These are phyloP conservation scores for Cystobasidium pallidum DNA, from an alignment of 1,284 basidiomycete genomes.

Conservation along the genomic window DNA sequence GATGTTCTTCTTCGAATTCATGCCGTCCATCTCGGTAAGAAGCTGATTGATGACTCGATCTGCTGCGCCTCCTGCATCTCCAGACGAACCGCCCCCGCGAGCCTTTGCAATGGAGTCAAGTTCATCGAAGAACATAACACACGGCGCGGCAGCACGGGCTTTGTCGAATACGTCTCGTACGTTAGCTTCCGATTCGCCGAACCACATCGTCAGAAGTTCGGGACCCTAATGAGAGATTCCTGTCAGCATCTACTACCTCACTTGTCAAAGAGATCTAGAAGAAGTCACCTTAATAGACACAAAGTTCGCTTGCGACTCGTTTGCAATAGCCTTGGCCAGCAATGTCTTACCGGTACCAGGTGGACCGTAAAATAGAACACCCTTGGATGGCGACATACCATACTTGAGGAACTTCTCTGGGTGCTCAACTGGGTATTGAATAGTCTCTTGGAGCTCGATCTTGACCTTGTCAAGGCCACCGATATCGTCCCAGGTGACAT, in stretches of 20 bases:
- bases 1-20: conserved; percentile 96
- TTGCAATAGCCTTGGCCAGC: conserved; percentile 95
- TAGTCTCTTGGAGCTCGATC: conserved; percentile 97
- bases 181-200: conserved; percentile 99
- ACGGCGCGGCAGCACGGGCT: conserved; percentile 96
- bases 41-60: conserved; percentile 63
- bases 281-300: conserved; percentile 80
- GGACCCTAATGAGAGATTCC: conserved; percentile 41
- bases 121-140: conserved; percentile 99
- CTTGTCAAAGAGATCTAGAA: not conserved
- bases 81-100: conserved; percentile 73
- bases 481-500: conserved; percentile 96
- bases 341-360: conserved; percentile 96
- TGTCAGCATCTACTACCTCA: not conserved
- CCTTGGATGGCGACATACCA: conserved; percentile 98
- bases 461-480: conserved; percentile 99
- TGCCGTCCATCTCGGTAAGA: conserved; percentile 97
- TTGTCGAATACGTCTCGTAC: conserved; percentile 99
- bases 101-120: conserved; percentile 98
- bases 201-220: conserved; percentile 85
- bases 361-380: conserved; percentile 95
- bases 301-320: conserved; percentile 99
- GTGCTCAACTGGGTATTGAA: conserved; percentile 99
- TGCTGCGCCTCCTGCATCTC: conserved; percentile 91
- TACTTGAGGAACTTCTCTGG: conserved; percentile 99